Evolutionary conservation across 176 grass and related monocot genomes (phyloP).

Genomic region (Aegilops speltoides): DNA sequence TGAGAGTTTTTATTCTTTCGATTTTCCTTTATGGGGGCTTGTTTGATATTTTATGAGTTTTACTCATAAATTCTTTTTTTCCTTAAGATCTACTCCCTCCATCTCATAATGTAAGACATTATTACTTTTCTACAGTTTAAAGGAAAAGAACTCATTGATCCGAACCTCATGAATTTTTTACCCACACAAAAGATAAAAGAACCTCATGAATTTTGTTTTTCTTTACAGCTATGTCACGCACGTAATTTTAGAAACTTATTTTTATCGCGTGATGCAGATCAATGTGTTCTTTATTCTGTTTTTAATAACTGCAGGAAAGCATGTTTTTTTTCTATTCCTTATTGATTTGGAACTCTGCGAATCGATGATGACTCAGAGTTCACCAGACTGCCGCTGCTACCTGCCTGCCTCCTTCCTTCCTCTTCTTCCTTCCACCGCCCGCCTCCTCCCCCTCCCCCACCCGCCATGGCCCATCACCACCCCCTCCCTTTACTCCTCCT

Average conservation of each 20-base stretch:
- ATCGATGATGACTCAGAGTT: background rate
- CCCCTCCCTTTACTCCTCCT: slow-evolving; percentile 19
- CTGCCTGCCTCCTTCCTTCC: slow-evolving; percentile 5
- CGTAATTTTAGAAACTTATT: background rate
- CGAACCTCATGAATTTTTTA: too few relatives aligned
- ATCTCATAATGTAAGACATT: too few relatives aligned
- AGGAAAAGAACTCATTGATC: background rate
- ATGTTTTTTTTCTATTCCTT: background rate
- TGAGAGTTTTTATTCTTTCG: too few relatives aligned
- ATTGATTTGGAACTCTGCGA: background rate
- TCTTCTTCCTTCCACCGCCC: slow-evolving; percentile 7
- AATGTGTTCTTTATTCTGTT: background rate
- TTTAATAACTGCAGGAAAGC: background rate
- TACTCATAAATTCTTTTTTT: too few relatives aligned
- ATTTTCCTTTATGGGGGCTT: too few relatives aligned
- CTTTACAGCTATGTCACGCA: background rate
- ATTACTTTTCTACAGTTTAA: too few relatives aligned
- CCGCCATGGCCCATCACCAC: slow-evolving; percentile 31
- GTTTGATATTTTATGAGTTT: too few relatives aligned
- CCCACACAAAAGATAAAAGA: too few relatives aligned
- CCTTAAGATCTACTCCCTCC: too few relatives aligned
- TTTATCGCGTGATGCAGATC: background rate
- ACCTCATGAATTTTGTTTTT: background rate
- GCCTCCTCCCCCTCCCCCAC: background rate
- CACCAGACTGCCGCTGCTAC: background rate